Evolutionary conservation across 768 basidiomycete species (phyloP).

Genomic region (Lyophyllum decastes): DNA sequence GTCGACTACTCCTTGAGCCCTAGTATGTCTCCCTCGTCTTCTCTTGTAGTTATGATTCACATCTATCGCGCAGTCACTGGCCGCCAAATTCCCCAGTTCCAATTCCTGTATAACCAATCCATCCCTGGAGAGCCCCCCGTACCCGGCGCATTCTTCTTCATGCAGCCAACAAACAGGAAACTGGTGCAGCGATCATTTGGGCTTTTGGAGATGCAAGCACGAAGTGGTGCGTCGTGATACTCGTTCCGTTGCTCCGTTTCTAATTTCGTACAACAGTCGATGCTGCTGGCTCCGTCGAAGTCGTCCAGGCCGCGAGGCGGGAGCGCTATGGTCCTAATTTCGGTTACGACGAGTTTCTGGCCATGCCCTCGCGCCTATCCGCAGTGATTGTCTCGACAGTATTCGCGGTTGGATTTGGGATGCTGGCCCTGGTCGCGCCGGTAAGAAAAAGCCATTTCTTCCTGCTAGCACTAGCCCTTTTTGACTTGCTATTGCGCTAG

Average conservation of each 20-base stretch:
- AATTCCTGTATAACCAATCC: constrained; percentile 37
- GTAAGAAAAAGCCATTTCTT: constrained; percentile 30
- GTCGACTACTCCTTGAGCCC: constrained; percentile 44
- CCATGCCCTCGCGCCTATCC: constrained; percentile 37
- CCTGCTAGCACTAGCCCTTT: not conserved
- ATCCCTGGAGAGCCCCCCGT: constrained; percentile 34
- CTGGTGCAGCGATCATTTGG: constrained; percentile 51
- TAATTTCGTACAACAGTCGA: not conserved
- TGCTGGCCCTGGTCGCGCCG: constrained; percentile 36
- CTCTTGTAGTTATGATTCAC: not conserved
- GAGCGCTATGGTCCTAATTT: constrained; percentile 69
- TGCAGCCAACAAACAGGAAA: constrained; percentile 40
- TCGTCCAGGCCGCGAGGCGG: constrained; percentile 21
- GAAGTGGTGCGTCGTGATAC: constrained; percentile 16
- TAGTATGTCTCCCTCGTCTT: constrained; percentile 23
- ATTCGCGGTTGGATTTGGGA: constrained; percentile 31
- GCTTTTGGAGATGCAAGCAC: constrained; percentile 37
- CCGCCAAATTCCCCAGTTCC: constrained; percentile 20
- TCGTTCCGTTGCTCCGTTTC: not conserved
- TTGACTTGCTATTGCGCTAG: constrained; percentile 32
- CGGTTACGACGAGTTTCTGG: constrained; percentile 73
- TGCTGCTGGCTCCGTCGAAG: not conserved
- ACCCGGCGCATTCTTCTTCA: constrained; percentile 40
- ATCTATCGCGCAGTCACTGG: constrained; percentile 6
- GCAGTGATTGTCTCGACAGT: constrained; percentile 40